Conservation (phyloP, 352 stramenopile genomes). For the Phytophthora litchii region DNA sequence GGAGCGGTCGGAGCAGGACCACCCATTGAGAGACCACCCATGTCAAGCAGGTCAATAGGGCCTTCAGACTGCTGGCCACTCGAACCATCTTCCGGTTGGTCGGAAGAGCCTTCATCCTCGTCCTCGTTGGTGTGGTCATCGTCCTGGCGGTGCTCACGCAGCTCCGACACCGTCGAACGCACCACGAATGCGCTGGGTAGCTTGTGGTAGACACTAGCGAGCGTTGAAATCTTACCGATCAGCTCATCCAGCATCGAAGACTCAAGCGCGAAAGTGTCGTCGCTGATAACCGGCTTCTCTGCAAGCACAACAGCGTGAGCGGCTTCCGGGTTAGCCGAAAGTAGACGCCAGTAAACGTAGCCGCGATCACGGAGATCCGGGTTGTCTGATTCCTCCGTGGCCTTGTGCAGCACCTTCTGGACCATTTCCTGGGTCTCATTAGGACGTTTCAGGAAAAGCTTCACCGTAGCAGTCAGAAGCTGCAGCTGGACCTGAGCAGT, state of each 20-base stretch:
- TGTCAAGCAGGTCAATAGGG: conserved; percentile 81
- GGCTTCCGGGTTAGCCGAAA: conserved; percentile 98
- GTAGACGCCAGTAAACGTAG: conserved; percentile 99
- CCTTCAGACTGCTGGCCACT: conserved; percentile 32
- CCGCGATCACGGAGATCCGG: conserved; percentile 98
- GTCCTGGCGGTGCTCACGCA: conserved; percentile 72
- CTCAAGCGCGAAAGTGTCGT: conserved; percentile 97
- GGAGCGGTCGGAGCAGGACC: conserved; percentile 49
- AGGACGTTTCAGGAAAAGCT: conserved; percentile 98
- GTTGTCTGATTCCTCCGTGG: conserved; percentile 98
- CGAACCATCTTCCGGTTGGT: conserved; percentile 56
- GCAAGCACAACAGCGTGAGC: conserved; percentile 98
- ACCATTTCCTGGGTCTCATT: conserved; percentile 97
- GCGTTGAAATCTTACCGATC: conserved; percentile 97
- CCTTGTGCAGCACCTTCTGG: conserved; percentile 97
- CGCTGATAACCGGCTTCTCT: conserved; percentile 99
- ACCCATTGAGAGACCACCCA: conserved; percentile 83
- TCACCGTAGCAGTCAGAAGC: conserved; percentile 98
- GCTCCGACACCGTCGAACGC: conserved; percentile 79
- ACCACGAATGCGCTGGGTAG: conserved; percentile 83
- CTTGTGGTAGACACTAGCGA: conserved; percentile 99
- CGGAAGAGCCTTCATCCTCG: conserved; percentile 66
- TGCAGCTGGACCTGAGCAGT: conserved; percentile 97
- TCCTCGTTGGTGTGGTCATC: conserved; percentile 75
- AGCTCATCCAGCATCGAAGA: conserved; percentile 95